Evolutionary conservation across 331 rosid genomes (phyloP).

Genomic region (Rosa hybrid): DNA sequence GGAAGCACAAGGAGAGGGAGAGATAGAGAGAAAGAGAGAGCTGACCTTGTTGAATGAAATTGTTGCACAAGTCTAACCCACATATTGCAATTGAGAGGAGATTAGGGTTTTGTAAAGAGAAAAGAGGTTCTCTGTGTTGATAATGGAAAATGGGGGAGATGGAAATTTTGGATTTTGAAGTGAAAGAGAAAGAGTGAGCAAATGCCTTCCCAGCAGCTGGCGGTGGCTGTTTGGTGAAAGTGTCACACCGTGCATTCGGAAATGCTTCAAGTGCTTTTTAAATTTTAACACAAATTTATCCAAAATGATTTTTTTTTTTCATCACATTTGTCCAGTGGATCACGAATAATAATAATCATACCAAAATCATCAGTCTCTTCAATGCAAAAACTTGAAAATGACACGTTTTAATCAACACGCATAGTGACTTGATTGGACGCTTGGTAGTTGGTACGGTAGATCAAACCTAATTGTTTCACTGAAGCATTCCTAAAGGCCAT

Average conservation of each 20-base stretch:
- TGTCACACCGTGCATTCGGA: not conserved
- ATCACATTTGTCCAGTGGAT: too few species aligned
- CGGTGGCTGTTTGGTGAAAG: not conserved
- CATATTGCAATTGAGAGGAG: not conserved
- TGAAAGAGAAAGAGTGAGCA: not conserved
- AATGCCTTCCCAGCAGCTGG: slow-evolving; percentile 10
- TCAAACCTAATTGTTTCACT: too few species aligned
- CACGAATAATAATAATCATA: too few species aligned
- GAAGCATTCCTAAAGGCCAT: too few species aligned
- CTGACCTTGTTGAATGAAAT: slow-evolving; percentile 12
- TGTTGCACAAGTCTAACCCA: not conserved
- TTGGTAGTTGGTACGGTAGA: too few species aligned
- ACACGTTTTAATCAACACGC: too few species aligned
- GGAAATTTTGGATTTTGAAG: slow-evolving; percentile 2
- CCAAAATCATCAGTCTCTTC: too few species aligned
- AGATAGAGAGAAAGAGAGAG: slow-evolving; percentile 1
- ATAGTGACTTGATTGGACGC: too few species aligned
- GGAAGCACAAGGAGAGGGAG: not conserved
- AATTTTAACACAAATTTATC: too few species aligned
- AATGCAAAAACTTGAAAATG: too few species aligned
- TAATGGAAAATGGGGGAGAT: not conserved
- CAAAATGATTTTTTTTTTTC: too few species aligned
- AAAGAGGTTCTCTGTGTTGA: not conserved
- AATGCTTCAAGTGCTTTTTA: too few species aligned
- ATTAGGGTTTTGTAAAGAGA: slow-evolving; percentile 22